These are phyloP conservation scores for Chytriomyces sp. DNA, from an alignment of 192 early-diverging fungal species.

Conservation along the genomic window DNA sequence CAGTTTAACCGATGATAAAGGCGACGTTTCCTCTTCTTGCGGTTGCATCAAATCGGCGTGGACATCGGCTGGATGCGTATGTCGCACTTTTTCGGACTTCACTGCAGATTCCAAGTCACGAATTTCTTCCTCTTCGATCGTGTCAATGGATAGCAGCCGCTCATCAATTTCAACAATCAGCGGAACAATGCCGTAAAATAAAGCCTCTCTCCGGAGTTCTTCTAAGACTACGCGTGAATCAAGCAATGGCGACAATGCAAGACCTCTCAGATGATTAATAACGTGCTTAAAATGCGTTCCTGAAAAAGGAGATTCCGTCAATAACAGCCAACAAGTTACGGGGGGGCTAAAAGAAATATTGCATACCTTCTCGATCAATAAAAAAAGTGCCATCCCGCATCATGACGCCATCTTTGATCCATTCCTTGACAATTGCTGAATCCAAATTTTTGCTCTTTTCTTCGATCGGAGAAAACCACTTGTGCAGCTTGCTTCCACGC, in stretches of 20 bases:
- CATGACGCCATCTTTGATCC: slow-evolving; percentile 33
- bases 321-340: not conserved
- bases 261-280: slow-evolving; percentile 55
- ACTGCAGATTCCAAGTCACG: not conserved
- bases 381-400: slow-evolving; percentile 44
- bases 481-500: slow-evolving; percentile 27
- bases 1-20: no score
- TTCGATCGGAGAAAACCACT: slow-evolving; percentile 30
- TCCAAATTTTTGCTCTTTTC: slow-evolving; percentile 19
- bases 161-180: slow-evolving; percentile 42
- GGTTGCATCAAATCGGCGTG: no score
- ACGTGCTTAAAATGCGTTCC: slow-evolving; percentile 53
- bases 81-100: no score
- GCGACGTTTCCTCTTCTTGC: no score
- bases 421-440: slow-evolving; percentile 34
- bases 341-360: not conserved
- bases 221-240: slow-evolving; percentile 5
- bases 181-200: slow-evolving; percentile 38
- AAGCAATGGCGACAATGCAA: slow-evolving; percentile 33
- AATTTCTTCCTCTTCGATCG: slow-evolving; percentile 33
- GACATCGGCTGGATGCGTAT: no score
- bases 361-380: slow-evolving; percentile 52
- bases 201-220: slow-evolving; percentile 27
- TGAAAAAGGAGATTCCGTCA: slow-evolving; percentile 13
- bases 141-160: slow-evolving; percentile 30